These are phyloP conservation scores for Phytophthora fragariaefolia DNA, from an alignment of 352 stramenopile species.

Conservation along the genomic window DNA sequence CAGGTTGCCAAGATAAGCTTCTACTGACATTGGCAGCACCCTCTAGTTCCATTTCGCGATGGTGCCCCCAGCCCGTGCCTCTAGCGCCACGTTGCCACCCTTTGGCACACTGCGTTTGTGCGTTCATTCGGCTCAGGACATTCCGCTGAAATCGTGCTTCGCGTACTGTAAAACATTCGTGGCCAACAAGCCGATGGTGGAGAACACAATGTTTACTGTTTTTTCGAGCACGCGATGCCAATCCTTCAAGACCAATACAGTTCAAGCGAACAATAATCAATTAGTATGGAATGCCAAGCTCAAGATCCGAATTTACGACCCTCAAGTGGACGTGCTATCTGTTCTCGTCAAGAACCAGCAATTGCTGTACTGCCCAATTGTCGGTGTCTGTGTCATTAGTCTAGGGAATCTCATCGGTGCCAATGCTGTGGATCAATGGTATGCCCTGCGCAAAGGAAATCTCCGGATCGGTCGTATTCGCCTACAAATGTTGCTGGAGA, in stretches of 20 bases:
- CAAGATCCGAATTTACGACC: slow-evolving; percentile 49
- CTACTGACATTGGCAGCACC: neutral
- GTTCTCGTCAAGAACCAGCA: slow-evolving; percentile 66
- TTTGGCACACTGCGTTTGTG: slow-evolving; percentile 50
- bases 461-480: slow-evolving; percentile 45
- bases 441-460: slow-evolving; percentile 51
- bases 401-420: slow-evolving; percentile 47
- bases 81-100: neutral
- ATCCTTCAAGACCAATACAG: slow-evolving; percentile 52
- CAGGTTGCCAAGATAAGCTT: too few relatives aligned
- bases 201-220: slow-evolving; percentile 17
- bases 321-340: slow-evolving; percentile 50
- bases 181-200: slow-evolving; percentile 50
- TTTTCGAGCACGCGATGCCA: slow-evolving; percentile 28
- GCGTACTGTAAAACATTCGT: slow-evolving; percentile 66
- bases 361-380: slow-evolving; percentile 49
- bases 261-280: slow-evolving; percentile 28
- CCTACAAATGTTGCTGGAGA: slow-evolving; percentile 50
- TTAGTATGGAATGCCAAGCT: slow-evolving; percentile 70
- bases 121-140: slow-evolving; percentile 57
- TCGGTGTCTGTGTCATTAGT: slow-evolving; percentile 55
- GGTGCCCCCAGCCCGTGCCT: neutral
- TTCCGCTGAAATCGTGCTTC: slow-evolving; percentile 39
- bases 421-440: slow-evolving; percentile 49
- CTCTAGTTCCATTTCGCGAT: neutral